Evolutionary conservation across 768 basidiomycete genomes (phyloP).

Genomic region (Boletus subparvulus): DNA sequence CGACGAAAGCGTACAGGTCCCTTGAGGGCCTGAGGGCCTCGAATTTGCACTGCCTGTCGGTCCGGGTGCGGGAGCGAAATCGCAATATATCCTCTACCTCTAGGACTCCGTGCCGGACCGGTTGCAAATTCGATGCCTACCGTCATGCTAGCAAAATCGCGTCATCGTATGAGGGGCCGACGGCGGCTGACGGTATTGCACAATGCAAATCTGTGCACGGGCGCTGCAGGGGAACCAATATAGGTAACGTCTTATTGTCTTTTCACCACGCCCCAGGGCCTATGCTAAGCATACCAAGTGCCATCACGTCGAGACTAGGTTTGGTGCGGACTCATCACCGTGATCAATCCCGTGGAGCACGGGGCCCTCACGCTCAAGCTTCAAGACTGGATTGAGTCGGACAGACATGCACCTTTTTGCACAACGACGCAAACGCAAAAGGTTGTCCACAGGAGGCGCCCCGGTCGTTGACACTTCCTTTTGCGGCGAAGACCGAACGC

Average conservation of each 20-base stretch:
- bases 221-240: not conserved
- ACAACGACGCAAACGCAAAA: not conserved
- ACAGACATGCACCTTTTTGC: slow-evolving; percentile 8
- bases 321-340: not conserved
- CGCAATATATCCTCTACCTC: not conserved
- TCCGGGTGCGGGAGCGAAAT: not conserved
- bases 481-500: not conserved
- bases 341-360: not conserved
- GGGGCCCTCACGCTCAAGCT: too few relatives aligned
- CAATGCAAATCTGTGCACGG: not conserved
- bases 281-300: not conserved
- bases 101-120: too few relatives aligned
- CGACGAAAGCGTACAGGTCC: not conserved
- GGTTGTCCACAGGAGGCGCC: not conserved
- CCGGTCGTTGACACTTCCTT: slow-evolving; percentile 10
- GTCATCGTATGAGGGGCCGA: not conserved
- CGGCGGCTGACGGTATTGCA: not conserved
- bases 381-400: not conserved
- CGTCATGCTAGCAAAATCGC: not conserved
- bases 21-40: not conserved
- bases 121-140: not conserved
- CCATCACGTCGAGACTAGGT: not conserved
- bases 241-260: slow-evolving; percentile 12
- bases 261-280: not conserved
- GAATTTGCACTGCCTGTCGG: slow-evolving; percentile 2